phyloP scores from a whole-genome alignment of 305 asterid species.

The Plantago rigida region DNA sequence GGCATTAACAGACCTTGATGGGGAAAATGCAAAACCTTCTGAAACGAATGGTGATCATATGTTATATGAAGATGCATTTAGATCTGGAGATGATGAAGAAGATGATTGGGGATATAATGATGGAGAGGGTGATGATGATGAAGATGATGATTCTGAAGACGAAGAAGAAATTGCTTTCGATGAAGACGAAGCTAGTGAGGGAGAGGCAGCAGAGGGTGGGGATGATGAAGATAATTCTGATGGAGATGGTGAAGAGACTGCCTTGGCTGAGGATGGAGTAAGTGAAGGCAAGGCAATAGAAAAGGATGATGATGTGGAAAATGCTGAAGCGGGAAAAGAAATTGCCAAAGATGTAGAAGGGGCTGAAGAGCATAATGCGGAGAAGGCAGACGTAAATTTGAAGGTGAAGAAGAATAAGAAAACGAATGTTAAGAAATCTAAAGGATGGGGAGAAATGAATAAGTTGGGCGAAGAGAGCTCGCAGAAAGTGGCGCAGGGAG shows the following conservation, averaged over 20 bases:
- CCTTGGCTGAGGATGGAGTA: constrained; percentile 24
- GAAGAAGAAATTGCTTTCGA: constrained; percentile 21
- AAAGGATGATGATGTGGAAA: constrained; percentile 18
- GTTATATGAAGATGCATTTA: constrained; percentile 21
- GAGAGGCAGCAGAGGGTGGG: constrained; percentile 26
- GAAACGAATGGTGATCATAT: constrained; percentile 21
- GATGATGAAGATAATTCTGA: constrained; percentile 26
- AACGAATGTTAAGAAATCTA: constrained; percentile 25
- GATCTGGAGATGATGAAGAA: constrained; percentile 33
- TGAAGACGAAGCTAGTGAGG: constrained; percentile 24
- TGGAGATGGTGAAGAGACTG: constrained; percentile 24
- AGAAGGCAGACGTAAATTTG: constrained; percentile 28
- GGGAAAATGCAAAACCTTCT: constrained; percentile 15
- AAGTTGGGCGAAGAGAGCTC: constrained; percentile 20
- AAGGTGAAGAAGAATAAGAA: constrained; percentile 22
- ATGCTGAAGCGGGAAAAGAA: constrained; percentile 13
- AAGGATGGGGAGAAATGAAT: constrained; percentile 27
- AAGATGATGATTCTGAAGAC: constrained; percentile 21
- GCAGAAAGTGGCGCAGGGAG: constrained; percentile 31
- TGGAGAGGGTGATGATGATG: constrained; percentile 25
- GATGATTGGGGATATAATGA: constrained; percentile 28
- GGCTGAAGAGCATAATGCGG: constrained; percentile 26
- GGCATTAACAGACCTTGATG: constrained; percentile 22
- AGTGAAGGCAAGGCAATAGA: constrained; percentile 23
- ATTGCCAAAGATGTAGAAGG: constrained; percentile 9